Base-by-base conservation (phyloP, 1,139 yeast genomes). In the Debaryomycetaceae sp. region DNA sequence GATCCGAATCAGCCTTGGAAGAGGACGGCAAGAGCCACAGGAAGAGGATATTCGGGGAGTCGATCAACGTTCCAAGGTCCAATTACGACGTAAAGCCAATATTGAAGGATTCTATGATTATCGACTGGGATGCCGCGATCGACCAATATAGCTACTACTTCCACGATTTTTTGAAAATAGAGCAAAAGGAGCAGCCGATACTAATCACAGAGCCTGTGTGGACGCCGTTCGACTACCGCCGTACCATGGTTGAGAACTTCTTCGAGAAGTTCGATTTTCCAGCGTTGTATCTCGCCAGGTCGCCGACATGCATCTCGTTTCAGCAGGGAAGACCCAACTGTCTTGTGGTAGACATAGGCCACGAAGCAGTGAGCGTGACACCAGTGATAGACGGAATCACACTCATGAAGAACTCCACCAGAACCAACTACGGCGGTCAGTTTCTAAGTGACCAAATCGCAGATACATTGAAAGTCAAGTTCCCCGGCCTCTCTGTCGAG, bases 351-450 rank as follows among this genome's bases (percentile, higher is more conserved):
- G 98, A 95, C 63, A 69, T 91, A 38, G 99, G 99, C 2, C 95
- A 90, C 57, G 91, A 87, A 54, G 71, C 86, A 1, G 76, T 84
- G 13, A 82, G 93, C 44, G 96, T 87, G 2, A 87, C 97, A 1
- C 98, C 99, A 0, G 95, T 93, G 3, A 80, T 91, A 43, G 99
- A 93, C 65, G 99, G 99, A 4, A 79, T 93, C 60, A 87, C 95
- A 39, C 72, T 93, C 47, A 75, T 85, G 53, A 86, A 79, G 60
- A 87, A 84, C 51, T 80, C 87, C 5, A 74, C 80, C 68, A 78
- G 84, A 51, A 84, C 88, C 3, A 80, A 76, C 53, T 83, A 83
- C 54, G 81, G 84, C 1, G 95, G 95, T 11, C 68, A 63, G 40
- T 85, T 72, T 52, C 56, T 85, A 45, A 67, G 70, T 42, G 76